Evolutionary conservation across 2,329 filamentous ascomycete species (phyloP).

Genomic region (Phialophora chinensis): DNA sequence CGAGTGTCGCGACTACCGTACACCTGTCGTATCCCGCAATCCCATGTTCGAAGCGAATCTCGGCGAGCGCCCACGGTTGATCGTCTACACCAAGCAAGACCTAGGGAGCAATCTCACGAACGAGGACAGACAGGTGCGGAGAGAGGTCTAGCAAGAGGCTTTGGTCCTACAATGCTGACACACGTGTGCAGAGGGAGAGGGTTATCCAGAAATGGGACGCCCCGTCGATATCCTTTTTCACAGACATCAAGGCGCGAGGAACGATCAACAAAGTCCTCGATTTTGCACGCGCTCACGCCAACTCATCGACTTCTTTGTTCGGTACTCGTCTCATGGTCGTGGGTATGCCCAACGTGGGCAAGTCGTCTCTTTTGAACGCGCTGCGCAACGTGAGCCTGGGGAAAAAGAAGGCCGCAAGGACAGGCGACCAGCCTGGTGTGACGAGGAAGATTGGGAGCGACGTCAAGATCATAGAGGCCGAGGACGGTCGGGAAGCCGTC

Average conservation of each 20-base stretch:
- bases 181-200: conserved; percentile 52
- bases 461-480: conserved; percentile 77
- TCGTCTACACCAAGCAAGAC: conserved; percentile 92
- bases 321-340: conserved; percentile 87
- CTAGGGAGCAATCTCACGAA: conserved; percentile 61
- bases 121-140: conserved; percentile 42
- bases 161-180: conserved; percentile 10
- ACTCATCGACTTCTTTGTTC: conserved; percentile 63
- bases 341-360: conserved; percentile 97
- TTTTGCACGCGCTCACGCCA: conserved; percentile 58
- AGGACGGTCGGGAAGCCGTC: conserved; percentile 64
- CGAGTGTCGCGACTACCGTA: conserved; percentile 91
- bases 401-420: conserved; percentile 74
- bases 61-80: conserved; percentile 72
- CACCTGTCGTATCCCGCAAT: conserved; percentile 88
- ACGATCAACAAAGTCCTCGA: conserved; percentile 57
- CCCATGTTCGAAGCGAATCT: conserved; percentile 83
- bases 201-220: conserved; percentile 61
- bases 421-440: conserved; percentile 85
- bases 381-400: conserved; percentile 72
- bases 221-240: conserved; percentile 60
- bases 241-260: conserved; percentile 54
- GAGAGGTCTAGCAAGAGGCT: not conserved
- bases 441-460: conserved; percentile 83
- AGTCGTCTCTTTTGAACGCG: conserved; percentile 90